Percentiles rank a stretch among this genome's conserved stretches.
phyloP scores from a whole-genome alignment of 768 basidiomycete species.

The Leucosporidium yakuticum region DNA sequence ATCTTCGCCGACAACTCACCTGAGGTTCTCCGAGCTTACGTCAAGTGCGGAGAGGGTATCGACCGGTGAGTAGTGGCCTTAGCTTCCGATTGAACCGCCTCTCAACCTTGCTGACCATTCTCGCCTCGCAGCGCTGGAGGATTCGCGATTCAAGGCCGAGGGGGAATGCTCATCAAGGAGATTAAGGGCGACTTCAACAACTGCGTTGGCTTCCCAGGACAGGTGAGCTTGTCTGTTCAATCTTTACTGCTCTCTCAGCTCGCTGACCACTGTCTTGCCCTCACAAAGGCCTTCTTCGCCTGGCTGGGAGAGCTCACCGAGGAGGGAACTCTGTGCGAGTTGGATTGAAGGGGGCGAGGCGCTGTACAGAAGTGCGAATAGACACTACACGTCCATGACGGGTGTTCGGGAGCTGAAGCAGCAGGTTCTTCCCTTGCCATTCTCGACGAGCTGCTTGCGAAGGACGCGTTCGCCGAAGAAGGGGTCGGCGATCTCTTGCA shows the following conservation, averaged over 20 bases:
- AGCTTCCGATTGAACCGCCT: background rate
- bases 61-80: constrained; percentile 19
- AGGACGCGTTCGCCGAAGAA: too few species aligned
- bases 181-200: constrained; percentile 73
- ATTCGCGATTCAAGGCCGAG: constrained; percentile 86
- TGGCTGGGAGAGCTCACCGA: constrained; percentile 64
- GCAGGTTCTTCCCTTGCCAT: too few species aligned
- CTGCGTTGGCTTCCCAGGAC: constrained; percentile 84
- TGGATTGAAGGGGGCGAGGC: constrained; percentile 10
- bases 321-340: constrained; percentile 50
- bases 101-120: constrained; percentile 56
- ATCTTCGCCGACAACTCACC: constrained; percentile 29
- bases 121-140: constrained; percentile 86
- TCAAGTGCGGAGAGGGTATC: constrained; percentile 29
- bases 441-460: too few species aligned
- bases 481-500: too few species aligned
- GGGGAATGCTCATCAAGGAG: constrained; percentile 71
- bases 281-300: constrained; percentile 60
- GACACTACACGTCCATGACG: background rate
- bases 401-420: too few species aligned
- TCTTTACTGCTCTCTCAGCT: too few species aligned
- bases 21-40: constrained; percentile 30
- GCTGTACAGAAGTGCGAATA: background rate
- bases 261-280: too few species aligned
- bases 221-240: constrained; percentile 40